phyloP scores from a whole-genome alignment of 1,284 basidiomycete species.

The Apiotrichum mycotoxinovorans region DNA sequence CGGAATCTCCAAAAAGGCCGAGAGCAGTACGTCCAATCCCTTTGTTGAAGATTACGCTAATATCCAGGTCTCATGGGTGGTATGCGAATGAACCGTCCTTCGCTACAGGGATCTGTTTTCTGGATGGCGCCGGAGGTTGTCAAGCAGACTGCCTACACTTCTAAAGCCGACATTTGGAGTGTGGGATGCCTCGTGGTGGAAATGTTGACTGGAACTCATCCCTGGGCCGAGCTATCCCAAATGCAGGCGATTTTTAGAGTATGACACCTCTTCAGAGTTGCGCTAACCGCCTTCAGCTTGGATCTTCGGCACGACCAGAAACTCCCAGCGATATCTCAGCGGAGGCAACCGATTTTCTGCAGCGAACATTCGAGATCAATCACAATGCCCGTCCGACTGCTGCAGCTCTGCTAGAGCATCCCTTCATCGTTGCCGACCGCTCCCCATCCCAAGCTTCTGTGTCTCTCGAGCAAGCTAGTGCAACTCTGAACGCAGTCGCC shows the following conservation, averaged over 20 bases:
- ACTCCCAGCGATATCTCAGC: constrained; percentile 82
- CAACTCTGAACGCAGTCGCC: constrained; percentile 15
- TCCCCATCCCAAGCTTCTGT: constrained; percentile 5
- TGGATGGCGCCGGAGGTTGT: constrained; percentile 99
- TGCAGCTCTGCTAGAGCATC: constrained; percentile 66
- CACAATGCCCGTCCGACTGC: constrained; percentile 79
- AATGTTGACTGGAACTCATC: constrained; percentile 97
- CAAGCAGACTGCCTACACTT: constrained; percentile 85
- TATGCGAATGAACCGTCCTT: constrained; percentile 77
- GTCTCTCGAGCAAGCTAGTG: constrained; percentile 16
- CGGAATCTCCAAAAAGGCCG: constrained; percentile 96
- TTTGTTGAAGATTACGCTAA: neutral
- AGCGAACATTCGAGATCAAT: constrained; percentile 78
- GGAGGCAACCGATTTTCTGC: constrained; percentile 79
- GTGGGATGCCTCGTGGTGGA: constrained; percentile 96
- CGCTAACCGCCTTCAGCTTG: constrained; percentile 63
- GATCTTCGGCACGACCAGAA: constrained; percentile 73
- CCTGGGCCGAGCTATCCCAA: constrained; percentile 95
- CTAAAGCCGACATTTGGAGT: constrained; percentile 97
- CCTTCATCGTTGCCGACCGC: constrained; percentile 58
- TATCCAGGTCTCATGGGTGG: constrained; percentile 67
- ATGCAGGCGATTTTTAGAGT: constrained; percentile 99
- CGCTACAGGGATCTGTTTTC: constrained; percentile 93
- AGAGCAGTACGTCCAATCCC: constrained; percentile 66
- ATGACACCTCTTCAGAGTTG: constrained; percentile 14